A percentile compares a stretch with the other conserved stretches of the same genome.
Conservation (phyloP, 1,284 basidiomycete species). For the Malassezia caprae region DNA sequence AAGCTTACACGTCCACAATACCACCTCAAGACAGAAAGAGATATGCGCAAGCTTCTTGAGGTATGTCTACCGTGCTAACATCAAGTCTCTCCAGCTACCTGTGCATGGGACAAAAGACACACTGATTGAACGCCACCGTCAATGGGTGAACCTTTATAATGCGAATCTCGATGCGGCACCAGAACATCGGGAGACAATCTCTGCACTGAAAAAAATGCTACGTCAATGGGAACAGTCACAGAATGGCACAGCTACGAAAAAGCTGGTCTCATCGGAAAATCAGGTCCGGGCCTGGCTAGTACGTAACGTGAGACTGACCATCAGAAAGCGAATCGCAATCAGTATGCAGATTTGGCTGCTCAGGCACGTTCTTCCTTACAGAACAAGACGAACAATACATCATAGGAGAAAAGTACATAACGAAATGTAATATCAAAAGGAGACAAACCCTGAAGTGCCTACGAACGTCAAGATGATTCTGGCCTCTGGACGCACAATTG, state of each 20-base stretch:
- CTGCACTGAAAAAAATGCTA: constrained; percentile 26
- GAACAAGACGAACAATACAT: not conserved
- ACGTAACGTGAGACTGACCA: not conserved
- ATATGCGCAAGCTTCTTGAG: constrained; percentile 32
- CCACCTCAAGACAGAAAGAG: constrained; percentile 26
- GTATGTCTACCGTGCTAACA: not conserved
- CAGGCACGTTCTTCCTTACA: constrained; percentile 7
- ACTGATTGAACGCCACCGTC: constrained; percentile 33
- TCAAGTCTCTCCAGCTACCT: constrained; percentile 20
- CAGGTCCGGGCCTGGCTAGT: constrained; percentile 14
- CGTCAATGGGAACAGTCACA: constrained; percentile 29
- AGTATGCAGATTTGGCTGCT: constrained; percentile 8
- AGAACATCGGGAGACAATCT: constrained; percentile 19
- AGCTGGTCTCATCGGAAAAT: not conserved
- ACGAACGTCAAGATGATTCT: not conserved
- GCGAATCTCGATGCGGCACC: constrained; percentile 41
- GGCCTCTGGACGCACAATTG: not conserved
- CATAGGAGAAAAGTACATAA: not conserved
- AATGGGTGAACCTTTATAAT: constrained; percentile 45
- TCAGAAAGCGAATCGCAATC: constrained; percentile 8
- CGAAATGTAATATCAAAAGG: not conserved
- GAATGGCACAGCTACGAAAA: not conserved
- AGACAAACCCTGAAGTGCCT: not conserved
- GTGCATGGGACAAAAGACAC: constrained; percentile 26
- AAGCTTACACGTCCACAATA: constrained; percentile 36